phyloP scores from a whole-genome alignment of 2,329 filamentous ascomycete genomes.

The Zasmidium cellare region DNA sequence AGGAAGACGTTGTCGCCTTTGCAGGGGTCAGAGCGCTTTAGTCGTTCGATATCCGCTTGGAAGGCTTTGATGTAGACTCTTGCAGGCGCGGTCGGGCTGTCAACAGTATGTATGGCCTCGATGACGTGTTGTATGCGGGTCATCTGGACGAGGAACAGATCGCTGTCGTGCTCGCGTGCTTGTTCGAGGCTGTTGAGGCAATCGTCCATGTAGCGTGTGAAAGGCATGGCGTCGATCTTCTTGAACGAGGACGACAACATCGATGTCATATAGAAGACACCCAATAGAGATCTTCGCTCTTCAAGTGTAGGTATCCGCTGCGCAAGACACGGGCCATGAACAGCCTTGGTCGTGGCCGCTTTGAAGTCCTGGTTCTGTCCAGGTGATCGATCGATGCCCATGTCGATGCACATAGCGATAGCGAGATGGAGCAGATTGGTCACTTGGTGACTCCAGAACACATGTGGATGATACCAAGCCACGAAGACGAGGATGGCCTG shows the following conservation, averaged over 20 bases:
- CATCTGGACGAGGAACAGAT: slow-evolving; percentile 31
- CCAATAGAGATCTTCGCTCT: slow-evolving; percentile 28
- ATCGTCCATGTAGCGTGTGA: slow-evolving; percentile 26
- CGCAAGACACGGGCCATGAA: slow-evolving; percentile 7
- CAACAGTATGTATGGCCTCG: slow-evolving; percentile 26
- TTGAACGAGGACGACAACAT: slow-evolving; percentile 32
- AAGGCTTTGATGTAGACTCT: slow-evolving; percentile 30
- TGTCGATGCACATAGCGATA: slow-evolving; percentile 28
- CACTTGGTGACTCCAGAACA: slow-evolving; percentile 31
- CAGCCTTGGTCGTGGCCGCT: slow-evolving; percentile 16
- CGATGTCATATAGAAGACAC: slow-evolving; percentile 30
- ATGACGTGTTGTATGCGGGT: slow-evolving; percentile 30
- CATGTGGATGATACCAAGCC: slow-evolving; percentile 31
- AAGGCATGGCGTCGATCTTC: slow-evolving; percentile 30
- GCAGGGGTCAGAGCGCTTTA: slow-evolving; percentile 17
- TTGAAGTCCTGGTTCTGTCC: slow-evolving; percentile 20
- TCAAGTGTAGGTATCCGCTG: slow-evolving; percentile 19
- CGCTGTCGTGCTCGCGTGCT: slow-evolving; percentile 28
- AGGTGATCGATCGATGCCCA: slow-evolving; percentile 28
- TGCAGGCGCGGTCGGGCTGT: slow-evolving; percentile 26
- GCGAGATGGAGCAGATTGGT: slow-evolving; percentile 32
- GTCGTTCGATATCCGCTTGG: slow-evolving; percentile 27
- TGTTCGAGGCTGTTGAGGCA: slow-evolving; percentile 25
- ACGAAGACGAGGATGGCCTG: slow-evolving; percentile 27
- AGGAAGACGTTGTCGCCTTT: slow-evolving; percentile 24